Percentiles rank a stretch among this genome's conserved stretches.
phyloP scores from a whole-genome alignment of 2,329 filamentous ascomycete genomes.

The Epicoccum nigrum region DNA sequence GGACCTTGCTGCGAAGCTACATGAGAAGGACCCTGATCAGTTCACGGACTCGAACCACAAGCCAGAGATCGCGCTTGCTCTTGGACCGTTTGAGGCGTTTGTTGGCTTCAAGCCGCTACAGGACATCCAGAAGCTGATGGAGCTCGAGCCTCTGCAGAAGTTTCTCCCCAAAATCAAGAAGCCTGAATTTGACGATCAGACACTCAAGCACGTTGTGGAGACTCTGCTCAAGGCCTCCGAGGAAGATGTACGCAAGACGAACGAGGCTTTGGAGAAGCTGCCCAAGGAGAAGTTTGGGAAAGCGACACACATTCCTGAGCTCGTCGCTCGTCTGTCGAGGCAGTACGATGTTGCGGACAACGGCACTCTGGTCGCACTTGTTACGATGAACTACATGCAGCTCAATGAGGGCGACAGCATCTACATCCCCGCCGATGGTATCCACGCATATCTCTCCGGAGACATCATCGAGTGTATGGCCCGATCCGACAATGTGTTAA shows the following conservation, averaged over 20 bases:
- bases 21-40: conserved; percentile 66
- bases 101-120: conserved; percentile 73
- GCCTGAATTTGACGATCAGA: conserved; percentile 61
- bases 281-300: conserved; percentile 57
- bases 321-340: conserved; percentile 67
- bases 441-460: conserved; percentile 74
- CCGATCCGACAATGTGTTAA: conserved; percentile 74
- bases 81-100: conserved; percentile 76
- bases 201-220: conserved; percentile 62
- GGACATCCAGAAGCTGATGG: conserved; percentile 65
- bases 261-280: conserved; percentile 58
- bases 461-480: conserved; percentile 84
- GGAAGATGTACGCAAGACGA: conserved; percentile 59
- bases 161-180: conserved; percentile 57
- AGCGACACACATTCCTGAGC: conserved; percentile 65
- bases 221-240: conserved; percentile 62
- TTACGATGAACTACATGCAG: conserved; percentile 76
- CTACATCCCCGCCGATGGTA: conserved; percentile 74
- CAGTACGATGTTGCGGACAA: conserved; percentile 70
- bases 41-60: conserved; percentile 80
- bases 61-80: conserved; percentile 76
- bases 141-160: conserved; percentile 59
- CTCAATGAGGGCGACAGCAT: conserved; percentile 70
- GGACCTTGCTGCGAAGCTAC: conserved; percentile 66
- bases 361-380: conserved; percentile 70